Evolutionary conservation across 345 rosid genomes (phyloP).

Genomic region (Turritis glabra): DNA sequence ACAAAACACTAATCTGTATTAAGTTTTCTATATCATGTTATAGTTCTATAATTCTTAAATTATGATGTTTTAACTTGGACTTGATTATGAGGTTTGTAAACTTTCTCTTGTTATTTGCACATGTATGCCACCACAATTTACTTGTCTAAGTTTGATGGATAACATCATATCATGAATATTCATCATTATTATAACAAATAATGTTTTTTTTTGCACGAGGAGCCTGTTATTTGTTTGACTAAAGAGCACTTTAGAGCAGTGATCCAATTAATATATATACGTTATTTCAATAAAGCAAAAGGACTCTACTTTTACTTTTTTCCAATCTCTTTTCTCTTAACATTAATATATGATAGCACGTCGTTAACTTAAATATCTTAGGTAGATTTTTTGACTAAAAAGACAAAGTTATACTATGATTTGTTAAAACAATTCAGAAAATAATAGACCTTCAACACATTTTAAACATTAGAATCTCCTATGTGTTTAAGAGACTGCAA

Average conservation of each 20-base stretch:
- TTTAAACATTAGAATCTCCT: background rate
- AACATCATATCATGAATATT: conserved; percentile 25
- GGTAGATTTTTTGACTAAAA: background rate
- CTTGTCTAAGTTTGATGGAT: background rate
- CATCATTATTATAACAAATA: conserved; percentile 14
- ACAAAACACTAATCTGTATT: background rate
- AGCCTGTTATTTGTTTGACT: conserved; percentile 16
- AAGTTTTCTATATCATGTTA: background rate
- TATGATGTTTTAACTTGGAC: background rate
- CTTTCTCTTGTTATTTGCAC: background rate
- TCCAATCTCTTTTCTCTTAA: background rate
- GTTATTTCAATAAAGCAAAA: conserved; percentile 29
- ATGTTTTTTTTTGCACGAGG: conserved; percentile 24
- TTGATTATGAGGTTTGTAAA: background rate
- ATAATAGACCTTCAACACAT: background rate
- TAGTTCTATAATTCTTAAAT: no score
- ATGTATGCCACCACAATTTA: conserved; percentile 24
- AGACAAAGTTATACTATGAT: background rate
- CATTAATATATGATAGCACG: conserved; percentile 20
- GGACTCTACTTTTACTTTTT: background rate
- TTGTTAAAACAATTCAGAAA: background rate
- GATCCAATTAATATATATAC: background rate
- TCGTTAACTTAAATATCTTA: background rate
- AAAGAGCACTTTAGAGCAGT: background rate
- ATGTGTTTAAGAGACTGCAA: background rate